phyloP scores from a whole-genome alignment of 1,284 basidiomycete genomes.

The Pholiota adiposa region DNA sequence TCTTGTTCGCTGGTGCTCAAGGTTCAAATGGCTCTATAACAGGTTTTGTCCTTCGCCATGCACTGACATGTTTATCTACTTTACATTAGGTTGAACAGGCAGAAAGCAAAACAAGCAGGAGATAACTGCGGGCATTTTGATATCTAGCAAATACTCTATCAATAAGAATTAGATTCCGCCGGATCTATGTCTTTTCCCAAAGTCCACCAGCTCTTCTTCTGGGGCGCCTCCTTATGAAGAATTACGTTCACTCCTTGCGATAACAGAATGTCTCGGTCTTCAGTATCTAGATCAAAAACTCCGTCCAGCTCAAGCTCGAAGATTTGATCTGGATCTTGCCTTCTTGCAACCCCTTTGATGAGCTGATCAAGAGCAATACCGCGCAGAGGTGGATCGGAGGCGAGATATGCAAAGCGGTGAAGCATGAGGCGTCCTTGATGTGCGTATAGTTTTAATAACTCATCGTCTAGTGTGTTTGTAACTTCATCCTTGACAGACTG shows the following conservation, averaged over 20 bases:
- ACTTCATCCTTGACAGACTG: neutral
- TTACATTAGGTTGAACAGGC: too few relatives aligned
- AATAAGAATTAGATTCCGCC: constrained; percentile 2
- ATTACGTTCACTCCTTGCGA: neutral
- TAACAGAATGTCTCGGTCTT: neutral
- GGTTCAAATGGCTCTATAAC: too few relatives aligned
- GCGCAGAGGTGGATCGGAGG: neutral
- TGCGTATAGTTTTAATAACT: neutral
- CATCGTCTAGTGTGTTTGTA: neutral
- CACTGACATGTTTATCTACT: too few relatives aligned
- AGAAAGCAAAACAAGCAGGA: too few relatives aligned
- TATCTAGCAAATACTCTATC: too few relatives aligned
- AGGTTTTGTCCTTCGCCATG: too few relatives aligned
- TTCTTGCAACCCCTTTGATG: neutral
- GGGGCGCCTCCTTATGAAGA: neutral
- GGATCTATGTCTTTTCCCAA: constrained; percentile 1
- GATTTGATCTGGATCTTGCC: neutral
- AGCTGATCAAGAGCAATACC: neutral
- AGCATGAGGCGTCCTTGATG: neutral
- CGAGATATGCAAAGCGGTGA: constrained; percentile 3
- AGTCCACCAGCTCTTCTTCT: neutral
- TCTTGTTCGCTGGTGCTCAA: too few relatives aligned
- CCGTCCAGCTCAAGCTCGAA: constrained; percentile 7
- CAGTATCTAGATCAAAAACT: neutral
- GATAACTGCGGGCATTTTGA: too few relatives aligned